Conservation (phyloP, 768 basidiomycete genomes). For the Boletellus ananas region DNA sequence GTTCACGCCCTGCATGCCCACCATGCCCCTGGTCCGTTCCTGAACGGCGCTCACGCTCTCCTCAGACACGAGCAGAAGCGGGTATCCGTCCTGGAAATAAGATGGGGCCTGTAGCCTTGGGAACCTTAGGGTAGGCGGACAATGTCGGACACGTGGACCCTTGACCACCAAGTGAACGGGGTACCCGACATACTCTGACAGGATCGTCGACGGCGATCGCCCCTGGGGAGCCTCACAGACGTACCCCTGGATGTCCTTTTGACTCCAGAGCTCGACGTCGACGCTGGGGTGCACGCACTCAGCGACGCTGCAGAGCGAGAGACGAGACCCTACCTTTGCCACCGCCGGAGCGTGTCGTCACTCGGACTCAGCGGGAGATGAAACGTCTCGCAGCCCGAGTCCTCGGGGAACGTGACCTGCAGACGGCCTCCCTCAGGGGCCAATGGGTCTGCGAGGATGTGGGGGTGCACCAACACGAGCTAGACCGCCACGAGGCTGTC, state of each 20-base stretch:
- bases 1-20: slow-evolving; percentile 45
- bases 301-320: not conserved
- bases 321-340: slow-evolving; percentile 50
- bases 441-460: slow-evolving; percentile 43
- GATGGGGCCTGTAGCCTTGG: slow-evolving; percentile 55
- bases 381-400: slow-evolving; percentile 55
- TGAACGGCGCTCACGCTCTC: slow-evolving; percentile 58
- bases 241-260: slow-evolving; percentile 57
- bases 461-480: slow-evolving; percentile 67
- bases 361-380: slow-evolving; percentile 55
- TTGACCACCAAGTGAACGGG: slow-evolving; percentile 65
- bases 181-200: slow-evolving; percentile 60
- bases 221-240: slow-evolving; percentile 47
- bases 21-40: slow-evolving; percentile 42
- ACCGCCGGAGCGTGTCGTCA: slow-evolving; percentile 43
- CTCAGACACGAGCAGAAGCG: slow-evolving; percentile 62
- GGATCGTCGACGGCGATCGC: slow-evolving; percentile 47
- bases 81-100: slow-evolving; percentile 69
- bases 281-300: slow-evolving; percentile 37
- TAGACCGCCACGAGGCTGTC: slow-evolving; percentile 23
- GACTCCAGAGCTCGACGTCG: slow-evolving; percentile 48
- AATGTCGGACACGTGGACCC: slow-evolving; percentile 51
- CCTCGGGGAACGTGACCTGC: slow-evolving; percentile 55
- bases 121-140: slow-evolving; percentile 49
- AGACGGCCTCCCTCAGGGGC: slow-evolving; percentile 48